Conservation (phyloP, 2,329 filamentous ascomycete genomes). For the Neofusicoccum parvum region DNA sequence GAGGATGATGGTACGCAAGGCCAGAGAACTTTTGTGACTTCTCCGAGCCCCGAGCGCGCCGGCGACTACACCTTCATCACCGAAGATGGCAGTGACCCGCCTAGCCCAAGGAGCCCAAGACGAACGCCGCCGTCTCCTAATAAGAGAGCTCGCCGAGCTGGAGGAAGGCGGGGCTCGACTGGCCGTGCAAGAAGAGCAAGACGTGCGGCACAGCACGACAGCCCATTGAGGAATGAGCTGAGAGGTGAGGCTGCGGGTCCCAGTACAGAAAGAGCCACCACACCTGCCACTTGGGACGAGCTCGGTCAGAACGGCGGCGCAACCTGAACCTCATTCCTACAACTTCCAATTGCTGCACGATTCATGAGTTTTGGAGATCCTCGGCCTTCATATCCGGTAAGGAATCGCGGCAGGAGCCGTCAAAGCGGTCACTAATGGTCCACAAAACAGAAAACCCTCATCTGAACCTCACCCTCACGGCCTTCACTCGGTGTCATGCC, state of each 20-base stretch:
- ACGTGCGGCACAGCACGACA: background rate
- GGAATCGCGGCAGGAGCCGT: background rate
- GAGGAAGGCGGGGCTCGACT: background rate
- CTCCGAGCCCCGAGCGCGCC: background rate
- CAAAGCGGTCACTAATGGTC: background rate
- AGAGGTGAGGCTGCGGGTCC: background rate
- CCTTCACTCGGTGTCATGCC: background rate
- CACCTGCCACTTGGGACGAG: constrained; percentile 13
- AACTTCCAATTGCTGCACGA: background rate
- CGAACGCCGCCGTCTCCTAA: background rate
- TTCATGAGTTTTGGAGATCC: background rate
- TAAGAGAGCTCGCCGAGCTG: background rate
- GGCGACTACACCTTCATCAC: constrained; percentile 16
- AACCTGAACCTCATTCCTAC: constrained; percentile 1
- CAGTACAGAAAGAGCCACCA: constrained; percentile 1
- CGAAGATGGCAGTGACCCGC: constrained; percentile 11
- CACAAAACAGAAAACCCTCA: background rate
- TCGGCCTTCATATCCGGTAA: background rate
- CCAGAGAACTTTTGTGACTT: background rate
- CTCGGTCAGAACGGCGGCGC: background rate
- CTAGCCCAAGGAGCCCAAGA: constrained; percentile 1
- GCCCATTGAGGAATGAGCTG: constrained; percentile 17
- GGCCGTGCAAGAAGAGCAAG: background rate
- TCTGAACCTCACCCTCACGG: background rate
- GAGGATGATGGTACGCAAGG: constrained; percentile 13